Evolutionary conservation across 1,284 basidiomycete genomes (phyloP), one percentile per base, ranked within the genome.

Genomic region (Crucibulum cyathiforme): DNA sequence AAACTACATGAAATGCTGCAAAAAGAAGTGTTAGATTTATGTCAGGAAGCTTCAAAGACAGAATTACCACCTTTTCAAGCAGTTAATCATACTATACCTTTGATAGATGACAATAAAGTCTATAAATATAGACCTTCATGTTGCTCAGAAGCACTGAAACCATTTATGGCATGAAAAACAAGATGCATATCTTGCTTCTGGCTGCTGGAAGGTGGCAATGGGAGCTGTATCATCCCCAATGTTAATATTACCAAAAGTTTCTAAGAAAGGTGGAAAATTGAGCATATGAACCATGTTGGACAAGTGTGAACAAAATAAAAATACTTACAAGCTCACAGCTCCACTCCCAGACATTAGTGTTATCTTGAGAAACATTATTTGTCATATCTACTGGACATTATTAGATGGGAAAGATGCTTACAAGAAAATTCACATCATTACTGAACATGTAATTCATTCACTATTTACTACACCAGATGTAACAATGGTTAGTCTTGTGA

Each of bases 41-140:
- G 71, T 34, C 54, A 51, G 0, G 57, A 63, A 15, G 67, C 65
- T 0, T 60, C 58, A 1, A 63, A 69, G 5, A 74, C 69, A 0
- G 56, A 47, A 2, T 41, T 77, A 43, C 76, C 75, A 0, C 75
- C 73, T 0, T 39, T 77, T 0, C 35, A 67, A 0, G 71, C 48
- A 0, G 71, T 78, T 5, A 77, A 77, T 47, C 76, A 78, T 53
- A 34, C 8, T 0, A 76, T 77, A 0, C 73, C 71, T 0, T 13
- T 78, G 1, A 72, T 77, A 19, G 69, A 78, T 48, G 56, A 62
- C 7, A 24, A 54, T 1, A 66, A 68, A 19, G 57, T 69, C 0
- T 72, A 71, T 24, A 61, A 63, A 0, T 75, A 68, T 71, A 19
- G 63, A 0, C 65, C 67, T 0, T 67, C 68, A 0, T 3, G 53